Conservation (phyloP, 2,329 filamentous ascomycete genomes). For the Trichocomaceae sp. region DNA sequence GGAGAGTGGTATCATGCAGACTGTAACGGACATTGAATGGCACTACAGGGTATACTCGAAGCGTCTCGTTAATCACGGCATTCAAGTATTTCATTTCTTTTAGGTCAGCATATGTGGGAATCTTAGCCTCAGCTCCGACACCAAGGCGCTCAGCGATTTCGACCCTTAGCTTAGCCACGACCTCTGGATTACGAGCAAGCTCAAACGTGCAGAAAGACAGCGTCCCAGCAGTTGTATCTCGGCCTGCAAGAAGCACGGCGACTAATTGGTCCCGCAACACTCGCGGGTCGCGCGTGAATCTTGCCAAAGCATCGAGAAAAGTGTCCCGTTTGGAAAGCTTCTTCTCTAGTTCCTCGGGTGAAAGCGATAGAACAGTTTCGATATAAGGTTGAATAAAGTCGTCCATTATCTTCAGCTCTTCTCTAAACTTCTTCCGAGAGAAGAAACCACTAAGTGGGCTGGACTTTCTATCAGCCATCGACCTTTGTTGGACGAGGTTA, state of each 20-base stretch:
- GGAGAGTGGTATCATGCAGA: constrained; percentile 66
- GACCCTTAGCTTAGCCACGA: constrained; percentile 61
- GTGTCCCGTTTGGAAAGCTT: constrained; percentile 51
- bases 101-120: constrained; percentile 65
- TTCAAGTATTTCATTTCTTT: constrained; percentile 81
- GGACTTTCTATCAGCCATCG: background rate
- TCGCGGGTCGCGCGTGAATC: constrained; percentile 59
- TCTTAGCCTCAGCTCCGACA: constrained; percentile 43
- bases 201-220: constrained; percentile 81
- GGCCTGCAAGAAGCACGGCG: constrained; percentile 71
- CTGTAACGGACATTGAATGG: constrained; percentile 72
- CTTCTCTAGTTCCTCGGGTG: constrained; percentile 63
- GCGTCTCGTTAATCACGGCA: constrained; percentile 66
- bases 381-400: constrained; percentile 72
- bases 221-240: constrained; percentile 76
- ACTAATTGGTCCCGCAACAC: constrained; percentile 80
- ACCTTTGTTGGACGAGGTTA: no score
- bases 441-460: constrained; percentile 57
- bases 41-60: constrained; percentile 70
- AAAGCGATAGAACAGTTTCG: constrained; percentile 62
- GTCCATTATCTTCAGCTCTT: constrained; percentile 62
- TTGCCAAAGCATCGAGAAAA: constrained; percentile 60
- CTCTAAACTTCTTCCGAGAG: constrained; percentile 59
- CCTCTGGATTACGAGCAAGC: constrained; percentile 61
- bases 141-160: constrained; percentile 69